phyloP scores from a whole-genome alignment of 441 rosid genomes.

The Viola pubescens region DNA sequence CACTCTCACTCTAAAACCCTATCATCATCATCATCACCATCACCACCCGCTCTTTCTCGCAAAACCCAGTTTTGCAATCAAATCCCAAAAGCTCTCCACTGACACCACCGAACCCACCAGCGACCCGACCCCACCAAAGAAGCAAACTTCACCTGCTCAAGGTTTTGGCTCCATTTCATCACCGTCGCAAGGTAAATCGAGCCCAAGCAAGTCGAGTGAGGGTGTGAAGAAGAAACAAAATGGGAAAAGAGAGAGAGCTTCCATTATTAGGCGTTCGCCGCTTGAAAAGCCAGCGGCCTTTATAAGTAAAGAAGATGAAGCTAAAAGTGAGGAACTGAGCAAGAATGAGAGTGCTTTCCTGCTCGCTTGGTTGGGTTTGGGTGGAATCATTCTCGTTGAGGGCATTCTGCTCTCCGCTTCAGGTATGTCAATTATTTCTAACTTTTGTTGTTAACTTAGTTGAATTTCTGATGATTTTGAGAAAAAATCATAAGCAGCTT shows the following conservation, averaged over 20 bases:
- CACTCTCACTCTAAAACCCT: slow-evolving; percentile 24
- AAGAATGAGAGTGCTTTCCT: slow-evolving; percentile 81
- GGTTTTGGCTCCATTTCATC: slow-evolving; percentile 58
- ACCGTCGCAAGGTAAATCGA: slow-evolving; percentile 20
- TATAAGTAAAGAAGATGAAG: slow-evolving; percentile 44
- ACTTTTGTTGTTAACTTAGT: background rate
- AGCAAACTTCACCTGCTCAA: slow-evolving; percentile 35
- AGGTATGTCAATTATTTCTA: slow-evolving; percentile 29
- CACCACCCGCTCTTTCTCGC: slow-evolving; percentile 16
- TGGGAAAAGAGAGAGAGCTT: slow-evolving; percentile 46
- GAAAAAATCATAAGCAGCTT: background rate
- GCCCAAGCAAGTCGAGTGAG: background rate
- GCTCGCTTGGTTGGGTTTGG: slow-evolving; percentile 80
- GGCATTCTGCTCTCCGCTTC: slow-evolving; percentile 73
- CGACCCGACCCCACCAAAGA: slow-evolving; percentile 33
- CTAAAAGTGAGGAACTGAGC: slow-evolving; percentile 47
- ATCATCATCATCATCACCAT: slow-evolving; percentile 22
- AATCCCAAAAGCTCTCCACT: slow-evolving; percentile 26
- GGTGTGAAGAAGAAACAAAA: slow-evolving; percentile 31
- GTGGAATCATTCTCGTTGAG: slow-evolving; percentile 57
- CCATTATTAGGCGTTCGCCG: slow-evolving; percentile 52
- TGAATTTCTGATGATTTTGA: background rate
- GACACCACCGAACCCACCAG: slow-evolving; percentile 28
- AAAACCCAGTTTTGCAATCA: slow-evolving; percentile 11
- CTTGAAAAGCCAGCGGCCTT: slow-evolving; percentile 49